These are phyloP conservation scores for Spergularia marina DNA, from an alignment of 148 eudicot species.

Conservation along the genomic window DNA sequence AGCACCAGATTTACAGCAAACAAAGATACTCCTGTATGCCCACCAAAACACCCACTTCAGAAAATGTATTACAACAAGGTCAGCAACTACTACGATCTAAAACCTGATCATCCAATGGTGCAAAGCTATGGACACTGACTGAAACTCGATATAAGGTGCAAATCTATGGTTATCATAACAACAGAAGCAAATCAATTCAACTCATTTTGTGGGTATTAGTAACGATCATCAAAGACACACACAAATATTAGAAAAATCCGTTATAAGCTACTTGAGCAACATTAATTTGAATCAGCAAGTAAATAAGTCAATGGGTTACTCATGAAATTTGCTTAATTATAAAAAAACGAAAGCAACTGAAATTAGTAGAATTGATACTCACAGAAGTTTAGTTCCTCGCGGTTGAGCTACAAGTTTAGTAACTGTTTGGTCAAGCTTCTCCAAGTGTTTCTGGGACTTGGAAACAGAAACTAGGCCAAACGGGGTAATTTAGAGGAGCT, in stretches of 20 bases:
- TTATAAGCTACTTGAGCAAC: neutral
- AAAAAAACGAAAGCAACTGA: too few species aligned
- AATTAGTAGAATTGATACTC: too few species aligned
- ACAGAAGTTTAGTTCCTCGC: too few species aligned
- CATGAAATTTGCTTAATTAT: neutral
- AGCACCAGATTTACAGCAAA: neutral
- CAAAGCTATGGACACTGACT: neutral
- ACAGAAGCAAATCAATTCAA: neutral
- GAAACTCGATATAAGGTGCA: neutral
- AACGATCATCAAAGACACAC: neutral
- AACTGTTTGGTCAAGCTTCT: too few species aligned
- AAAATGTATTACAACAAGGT: neutral
- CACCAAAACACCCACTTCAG: neutral
- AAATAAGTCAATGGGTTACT: neutral
- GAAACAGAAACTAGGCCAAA: too few species aligned
- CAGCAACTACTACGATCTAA: neutral
- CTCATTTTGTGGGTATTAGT: neutral
- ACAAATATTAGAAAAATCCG: neutral
- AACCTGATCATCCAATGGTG: neutral
- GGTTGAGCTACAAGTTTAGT: too few species aligned
- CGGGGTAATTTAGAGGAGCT: too few species aligned
- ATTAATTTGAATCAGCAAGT: neutral
- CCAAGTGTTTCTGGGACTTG: too few species aligned
- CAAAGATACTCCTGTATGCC: neutral
- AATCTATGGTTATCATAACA: neutral